These are phyloP conservation scores for Collybia nuda DNA, from an alignment of 768 basidiomycete species.

Conservation along the genomic window DNA sequence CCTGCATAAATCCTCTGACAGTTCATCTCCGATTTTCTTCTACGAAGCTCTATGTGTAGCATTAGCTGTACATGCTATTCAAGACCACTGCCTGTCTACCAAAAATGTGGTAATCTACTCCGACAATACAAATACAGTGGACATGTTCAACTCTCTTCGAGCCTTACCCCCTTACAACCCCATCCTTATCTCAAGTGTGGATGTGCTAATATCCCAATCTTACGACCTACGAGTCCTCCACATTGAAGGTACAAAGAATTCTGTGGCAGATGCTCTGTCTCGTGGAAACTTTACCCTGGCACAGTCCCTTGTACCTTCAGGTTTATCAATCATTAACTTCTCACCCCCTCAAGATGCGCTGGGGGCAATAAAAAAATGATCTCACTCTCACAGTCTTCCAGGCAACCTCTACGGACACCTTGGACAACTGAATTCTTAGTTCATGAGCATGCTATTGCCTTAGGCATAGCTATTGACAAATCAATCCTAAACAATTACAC, in stretches of 20 bases:
- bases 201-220: conserved; percentile 8
- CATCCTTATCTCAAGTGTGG: conserved; percentile 18
- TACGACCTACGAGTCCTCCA: conserved; percentile 14
- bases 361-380: conserved; percentile 17
- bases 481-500: conserved; percentile 12
- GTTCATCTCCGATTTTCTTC: too few species aligned
- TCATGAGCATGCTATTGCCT: conserved; percentile 20
- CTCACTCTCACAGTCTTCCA: conserved; percentile 6
- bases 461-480: conserved; percentile 16
- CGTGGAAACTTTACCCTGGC: neutral
- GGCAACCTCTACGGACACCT: conserved; percentile 25
- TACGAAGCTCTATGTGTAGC: neutral
- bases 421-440: conserved; percentile 32
- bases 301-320: too few species aligned
- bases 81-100: neutral
- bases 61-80: neutral
- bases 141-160: conserved; percentile 27
- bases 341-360: conserved; percentile 20
- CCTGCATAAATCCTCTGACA: too few species aligned
- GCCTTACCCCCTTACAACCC: conserved; percentile 20
- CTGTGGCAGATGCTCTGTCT: conserved; percentile 15
- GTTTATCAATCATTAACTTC: conserved; percentile 5
- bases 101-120: conserved; percentile 17
- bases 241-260: conserved; percentile 11
- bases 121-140: conserved; percentile 31